These are phyloP conservation scores for Gastrolobium bilobum DNA, from an alignment of 306 rosid species.

Conservation along the genomic window DNA sequence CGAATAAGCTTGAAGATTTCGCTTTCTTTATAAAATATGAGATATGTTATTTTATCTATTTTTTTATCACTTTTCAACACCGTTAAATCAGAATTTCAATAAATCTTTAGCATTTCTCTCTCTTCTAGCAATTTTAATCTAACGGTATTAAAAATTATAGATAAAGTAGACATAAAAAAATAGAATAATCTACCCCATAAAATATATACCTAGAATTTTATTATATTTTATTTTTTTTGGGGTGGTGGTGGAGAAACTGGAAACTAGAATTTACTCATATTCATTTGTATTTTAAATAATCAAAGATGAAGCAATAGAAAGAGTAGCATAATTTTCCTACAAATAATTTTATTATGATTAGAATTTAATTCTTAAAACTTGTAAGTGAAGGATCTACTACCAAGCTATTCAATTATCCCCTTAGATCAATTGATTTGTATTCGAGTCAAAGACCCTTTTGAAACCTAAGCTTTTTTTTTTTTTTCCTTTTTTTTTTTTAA, in stretches of 20 bases:
- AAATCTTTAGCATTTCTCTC: too few species aligned
- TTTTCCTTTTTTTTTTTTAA: too few species aligned
- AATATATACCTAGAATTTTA: too few species aligned
- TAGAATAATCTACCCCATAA: too few species aligned
- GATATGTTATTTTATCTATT: too few species aligned
- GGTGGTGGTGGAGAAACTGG: not conserved
- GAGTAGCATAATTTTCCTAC: not conserved
- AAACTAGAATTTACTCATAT: not conserved
- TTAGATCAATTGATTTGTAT: not conserved
- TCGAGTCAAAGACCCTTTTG: constrained; percentile 32
- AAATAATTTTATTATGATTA: not conserved
- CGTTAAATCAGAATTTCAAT: too few species aligned
- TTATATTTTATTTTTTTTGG: not conserved
- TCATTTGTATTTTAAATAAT: not conserved
- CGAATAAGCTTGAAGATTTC: not conserved
- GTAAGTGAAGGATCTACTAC: constrained; percentile 19
- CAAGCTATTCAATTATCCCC: not conserved
- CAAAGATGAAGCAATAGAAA: too few species aligned
- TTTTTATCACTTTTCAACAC: too few species aligned
- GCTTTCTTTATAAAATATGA: too few species aligned
- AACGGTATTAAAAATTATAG: too few species aligned
- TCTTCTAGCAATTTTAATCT: too few species aligned
- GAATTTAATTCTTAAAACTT: constrained; percentile 20
- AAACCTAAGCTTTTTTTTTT: constrained; percentile 30
- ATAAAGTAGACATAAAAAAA: too few species aligned